Conservation (phyloP, 129 eudicot species). For the Artemisia annua region DNA sequence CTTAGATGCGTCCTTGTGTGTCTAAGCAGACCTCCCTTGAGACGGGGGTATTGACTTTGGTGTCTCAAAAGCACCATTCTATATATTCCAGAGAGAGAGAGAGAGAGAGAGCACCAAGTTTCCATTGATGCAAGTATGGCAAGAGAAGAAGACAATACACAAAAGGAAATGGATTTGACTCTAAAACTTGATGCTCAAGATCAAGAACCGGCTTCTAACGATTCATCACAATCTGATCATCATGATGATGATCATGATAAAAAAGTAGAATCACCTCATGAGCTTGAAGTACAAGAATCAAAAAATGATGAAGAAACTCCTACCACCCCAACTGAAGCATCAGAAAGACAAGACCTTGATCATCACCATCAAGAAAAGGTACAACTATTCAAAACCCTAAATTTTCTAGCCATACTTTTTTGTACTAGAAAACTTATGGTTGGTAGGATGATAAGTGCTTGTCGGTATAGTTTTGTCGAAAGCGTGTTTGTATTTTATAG, state of each 20-base stretch:
- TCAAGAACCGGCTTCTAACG: slow-evolving; percentile 30
- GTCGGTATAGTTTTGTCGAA: too few relatives aligned
- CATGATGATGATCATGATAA: slow-evolving; percentile 16
- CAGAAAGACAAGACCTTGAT: slow-evolving; percentile 25
- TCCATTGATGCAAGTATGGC: slow-evolving; percentile 32
- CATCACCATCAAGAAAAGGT: slow-evolving; percentile 40
- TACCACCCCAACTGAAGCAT: slow-evolving; percentile 23
- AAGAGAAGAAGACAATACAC: slow-evolving; percentile 28
- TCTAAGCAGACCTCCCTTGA: slow-evolving; percentile 48
- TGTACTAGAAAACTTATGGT: slow-evolving; percentile 3
- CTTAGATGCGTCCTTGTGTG: slow-evolving; percentile 65
- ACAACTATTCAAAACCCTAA: slow-evolving; percentile 28
- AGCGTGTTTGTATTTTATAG: too few relatives aligned
- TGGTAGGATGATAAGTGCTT: background rate
- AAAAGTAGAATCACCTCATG: slow-evolving; percentile 28
- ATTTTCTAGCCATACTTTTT: background rate
- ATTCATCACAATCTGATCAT: slow-evolving; percentile 31
- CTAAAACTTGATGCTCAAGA: slow-evolving; percentile 59
- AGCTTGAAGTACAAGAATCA: slow-evolving; percentile 15
- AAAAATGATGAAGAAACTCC: slow-evolving; percentile 19
- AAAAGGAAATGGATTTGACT: slow-evolving; percentile 64
- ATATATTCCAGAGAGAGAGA: slow-evolving; percentile 21
- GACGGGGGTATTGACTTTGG: slow-evolving; percentile 81
- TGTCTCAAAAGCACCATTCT: slow-evolving; percentile 58
- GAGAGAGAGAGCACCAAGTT: slow-evolving; percentile 20